These are phyloP conservation scores for Aspergillus ostianus DNA, from an alignment of 495 filamentous ascomycete genomes.

Conservation along the genomic window DNA sequence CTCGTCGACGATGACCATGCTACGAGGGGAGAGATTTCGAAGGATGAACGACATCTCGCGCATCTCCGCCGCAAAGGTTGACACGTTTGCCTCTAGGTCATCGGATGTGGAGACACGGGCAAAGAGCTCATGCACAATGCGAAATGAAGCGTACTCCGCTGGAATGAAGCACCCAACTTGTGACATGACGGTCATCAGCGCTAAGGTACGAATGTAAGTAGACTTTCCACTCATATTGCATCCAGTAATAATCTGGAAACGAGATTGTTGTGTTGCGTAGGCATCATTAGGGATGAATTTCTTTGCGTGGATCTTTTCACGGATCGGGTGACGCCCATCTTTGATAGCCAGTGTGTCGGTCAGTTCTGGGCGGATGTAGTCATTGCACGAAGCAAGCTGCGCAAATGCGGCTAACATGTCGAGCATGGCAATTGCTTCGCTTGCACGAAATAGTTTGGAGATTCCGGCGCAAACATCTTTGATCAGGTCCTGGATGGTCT, in stretches of 20 bases:
- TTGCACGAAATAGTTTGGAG: slow-evolving; percentile 69
- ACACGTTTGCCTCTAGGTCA: slow-evolving; percentile 85
- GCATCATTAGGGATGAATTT: slow-evolving; percentile 87
- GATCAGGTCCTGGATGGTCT: slow-evolving; percentile 67
- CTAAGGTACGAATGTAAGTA: slow-evolving; percentile 86
- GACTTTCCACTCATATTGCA: slow-evolving; percentile 99
- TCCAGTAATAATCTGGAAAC: slow-evolving; percentile 92
- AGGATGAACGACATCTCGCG: slow-evolving; percentile 91
- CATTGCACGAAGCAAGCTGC: slow-evolving; percentile 69
- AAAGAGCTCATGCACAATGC: slow-evolving; percentile 80
- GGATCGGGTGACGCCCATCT: slow-evolving; percentile 78
- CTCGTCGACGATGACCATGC: slow-evolving; percentile 87
- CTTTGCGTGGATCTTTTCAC: slow-evolving; percentile 64
- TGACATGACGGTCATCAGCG: slow-evolving; percentile 85
- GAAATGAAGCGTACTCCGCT: slow-evolving; percentile 76
- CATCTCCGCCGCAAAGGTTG: slow-evolving; percentile 94
- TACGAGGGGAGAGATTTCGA: slow-evolving; percentile 67
- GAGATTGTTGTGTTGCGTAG: slow-evolving; percentile 70
- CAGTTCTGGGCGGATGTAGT: slow-evolving; percentile 80
- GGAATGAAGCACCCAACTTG: slow-evolving; percentile 93
- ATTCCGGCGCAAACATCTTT: slow-evolving; percentile 64
- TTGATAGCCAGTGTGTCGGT: slow-evolving; percentile 75
- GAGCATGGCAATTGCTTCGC: slow-evolving; percentile 83
- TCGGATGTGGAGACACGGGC: slow-evolving; percentile 84
- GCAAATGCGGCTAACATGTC: slow-evolving; percentile 90